These are phyloP conservation scores for Candida ortonii DNA, from an alignment of 805 yeast genomes.

Conservation along the genomic window DNA sequence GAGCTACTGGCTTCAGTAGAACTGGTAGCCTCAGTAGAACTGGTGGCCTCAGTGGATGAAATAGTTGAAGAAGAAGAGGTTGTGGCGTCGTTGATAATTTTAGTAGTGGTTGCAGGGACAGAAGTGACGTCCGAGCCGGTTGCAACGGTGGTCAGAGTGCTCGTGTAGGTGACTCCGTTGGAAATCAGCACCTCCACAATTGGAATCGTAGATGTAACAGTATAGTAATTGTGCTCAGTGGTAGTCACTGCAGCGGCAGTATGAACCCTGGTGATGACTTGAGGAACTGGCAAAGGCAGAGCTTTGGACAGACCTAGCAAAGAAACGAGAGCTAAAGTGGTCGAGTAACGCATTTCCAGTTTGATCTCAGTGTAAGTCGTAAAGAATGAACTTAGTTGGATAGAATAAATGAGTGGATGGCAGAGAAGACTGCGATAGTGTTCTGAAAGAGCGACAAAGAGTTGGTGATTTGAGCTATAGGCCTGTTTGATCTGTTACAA, in stretches of 20 bases:
- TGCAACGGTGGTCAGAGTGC: constrained; percentile 41
- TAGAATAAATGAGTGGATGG: too few species aligned
- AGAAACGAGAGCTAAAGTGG: constrained; percentile 3
- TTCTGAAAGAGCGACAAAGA: too few species aligned
- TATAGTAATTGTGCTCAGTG: constrained; percentile 32
- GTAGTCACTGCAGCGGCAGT: constrained; percentile 35
- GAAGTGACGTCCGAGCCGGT: constrained; percentile 24
- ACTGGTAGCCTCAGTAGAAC: constrained; percentile 12
- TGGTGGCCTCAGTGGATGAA: constrained; percentile 10
- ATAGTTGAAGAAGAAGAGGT: constrained; percentile 16
- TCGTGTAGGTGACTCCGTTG: constrained; percentile 49
- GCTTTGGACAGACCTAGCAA: constrained; percentile 13
- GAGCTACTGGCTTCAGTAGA: constrained; percentile 7
- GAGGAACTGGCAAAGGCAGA: constrained; percentile 20
- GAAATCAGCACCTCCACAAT: constrained; percentile 52
- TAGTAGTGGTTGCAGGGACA: constrained; percentile 19
- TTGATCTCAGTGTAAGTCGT: too few species aligned
- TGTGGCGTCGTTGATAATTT: constrained; percentile 12
- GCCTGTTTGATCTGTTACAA: too few species aligned
- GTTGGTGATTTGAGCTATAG: too few species aligned
- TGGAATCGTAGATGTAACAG: constrained; percentile 50
- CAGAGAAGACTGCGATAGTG: too few species aligned
- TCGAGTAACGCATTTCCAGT: too few species aligned
- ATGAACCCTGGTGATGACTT: constrained; percentile 29
- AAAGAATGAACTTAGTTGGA: too few species aligned